Evolutionary conservation across 164 flowering plant genomes (phyloP), one percentile per base, ranked within the genome.

Genomic region (Kingdonia uniflora): DNA sequence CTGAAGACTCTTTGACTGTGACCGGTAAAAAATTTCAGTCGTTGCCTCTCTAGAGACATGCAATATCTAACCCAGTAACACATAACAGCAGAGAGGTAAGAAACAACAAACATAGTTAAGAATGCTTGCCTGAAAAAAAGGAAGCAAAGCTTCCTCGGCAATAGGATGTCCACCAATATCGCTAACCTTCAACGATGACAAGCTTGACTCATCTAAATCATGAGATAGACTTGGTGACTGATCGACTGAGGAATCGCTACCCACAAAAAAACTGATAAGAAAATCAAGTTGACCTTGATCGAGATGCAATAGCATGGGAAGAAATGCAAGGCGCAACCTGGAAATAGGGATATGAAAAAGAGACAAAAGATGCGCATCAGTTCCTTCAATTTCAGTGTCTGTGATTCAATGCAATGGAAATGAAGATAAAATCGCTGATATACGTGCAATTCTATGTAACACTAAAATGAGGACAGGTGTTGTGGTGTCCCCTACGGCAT

Each of bases 241-340:
- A 22, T 74, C 81, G 52, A 21, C 56, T 37, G 74, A 37, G 26
- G 72, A 52, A 37, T 43, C 58, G 51, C 68, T 69, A 2, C 62
- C 70, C 37, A 81, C 81, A 73, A 88, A 92, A 68, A 82, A 94
- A 50, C 60, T 60, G 38, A 82, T 65, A 51, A 94, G 85, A 71
- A 94, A 94, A 76, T 94, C 96, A 61, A 94, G 87, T 50, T 94
- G 99, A 56, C 69, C 66, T 65, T 94, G 99, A 74, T 94, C 95
- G 68, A 94, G 97, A 74, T 89, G 95, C 74, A 94, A 63, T 25
- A 72, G 68, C 52, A 89, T 52, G 21, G 99, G 99, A 57, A 83
- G 90, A 2, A 87, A 56, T 19, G 90, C 79, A 64, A 89, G 47
- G 11, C 72, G 62, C 54, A 87, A 71, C 81, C 99, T 94, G 84